These are phyloP conservation scores for Theobroma grandiflorum DNA, from an alignment of 441 rosid species.

Conservation along the genomic window DNA sequence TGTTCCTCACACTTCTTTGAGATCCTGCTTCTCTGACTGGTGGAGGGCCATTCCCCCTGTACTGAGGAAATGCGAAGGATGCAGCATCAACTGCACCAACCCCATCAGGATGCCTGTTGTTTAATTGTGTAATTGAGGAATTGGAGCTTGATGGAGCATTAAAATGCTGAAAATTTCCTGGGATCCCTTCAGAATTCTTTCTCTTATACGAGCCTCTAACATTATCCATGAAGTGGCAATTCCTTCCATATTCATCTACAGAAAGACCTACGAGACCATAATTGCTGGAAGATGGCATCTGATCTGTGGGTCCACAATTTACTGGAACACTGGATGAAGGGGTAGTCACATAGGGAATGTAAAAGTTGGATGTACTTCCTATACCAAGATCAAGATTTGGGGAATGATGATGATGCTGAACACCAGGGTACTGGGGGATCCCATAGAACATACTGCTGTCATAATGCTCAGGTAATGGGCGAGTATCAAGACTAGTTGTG, in stretches of 20 bases:
- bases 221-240: conserved; percentile 54
- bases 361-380: conserved; percentile 54
- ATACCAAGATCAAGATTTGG: conserved; percentile 58
- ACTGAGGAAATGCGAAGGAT: conserved; percentile 48
- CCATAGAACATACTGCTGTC: conserved; percentile 57
- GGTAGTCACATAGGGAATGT: conserved; percentile 47
- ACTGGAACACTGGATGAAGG: conserved; percentile 48
- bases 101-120: conserved; percentile 60
- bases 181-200: conserved; percentile 65
- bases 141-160: conserved; percentile 61
- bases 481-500: conserved; percentile 47
- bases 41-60: conserved; percentile 51
- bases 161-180: conserved; percentile 56
- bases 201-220: conserved; percentile 70
- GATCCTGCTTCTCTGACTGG: conserved; percentile 54
- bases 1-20: conserved; percentile 67
- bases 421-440: conserved; percentile 56
- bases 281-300: conserved; percentile 53
- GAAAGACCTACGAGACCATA: conserved; percentile 58
- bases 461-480: conserved; percentile 52
- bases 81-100: conserved; percentile 48
- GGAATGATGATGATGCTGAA: conserved; percentile 54
- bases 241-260: conserved; percentile 62
- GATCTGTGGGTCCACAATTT: conserved; percentile 58
- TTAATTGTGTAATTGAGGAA: conserved; percentile 45